phyloP scores from a whole-genome alignment of 768 basidiomycete species.

The Stropharia rugosoannulata region DNA sequence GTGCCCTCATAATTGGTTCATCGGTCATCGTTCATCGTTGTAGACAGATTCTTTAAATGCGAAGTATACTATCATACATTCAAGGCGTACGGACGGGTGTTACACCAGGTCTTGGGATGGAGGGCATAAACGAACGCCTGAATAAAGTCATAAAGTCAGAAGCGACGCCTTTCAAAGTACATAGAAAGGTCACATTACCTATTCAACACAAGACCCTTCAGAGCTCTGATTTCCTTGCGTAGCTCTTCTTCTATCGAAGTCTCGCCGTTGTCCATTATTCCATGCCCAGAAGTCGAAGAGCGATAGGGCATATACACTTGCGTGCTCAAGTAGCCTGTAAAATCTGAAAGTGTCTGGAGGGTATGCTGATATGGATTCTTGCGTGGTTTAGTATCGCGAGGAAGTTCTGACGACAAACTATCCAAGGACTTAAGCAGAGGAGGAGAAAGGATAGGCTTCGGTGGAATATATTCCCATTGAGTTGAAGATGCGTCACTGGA shows the following conservation, averaged over 20 bases:
- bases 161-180: neutral
- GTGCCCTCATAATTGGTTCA: too few relatives aligned
- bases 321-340: constrained; percentile 78
- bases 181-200: constrained; percentile 40
- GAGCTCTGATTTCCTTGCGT: constrained; percentile 68
- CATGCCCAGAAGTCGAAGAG: constrained; percentile 24
- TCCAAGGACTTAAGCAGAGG: constrained; percentile 36
- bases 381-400: constrained; percentile 27
- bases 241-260: constrained; percentile 65
- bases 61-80: neutral
- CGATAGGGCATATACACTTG: constrained; percentile 63
- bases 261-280: constrained; percentile 24
- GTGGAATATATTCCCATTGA: constrained; percentile 41
- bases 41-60: too few relatives aligned
- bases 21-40: too few relatives aligned
- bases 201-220: constrained; percentile 80
- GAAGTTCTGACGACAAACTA: constrained; percentile 34
- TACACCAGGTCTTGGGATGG: constrained; percentile 20
- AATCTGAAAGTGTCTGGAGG: constrained; percentile 63
- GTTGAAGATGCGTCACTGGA: constrained; percentile 18
- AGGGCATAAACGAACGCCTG: constrained; percentile 42
- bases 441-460: constrained; percentile 32
- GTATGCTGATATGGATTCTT: constrained; percentile 54
- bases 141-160: neutral
- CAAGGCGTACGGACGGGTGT: neutral